These are phyloP conservation scores for Zygotorulaspora sp. DNA, from an alignment of 805 yeast species.

Conservation along the genomic window DNA sequence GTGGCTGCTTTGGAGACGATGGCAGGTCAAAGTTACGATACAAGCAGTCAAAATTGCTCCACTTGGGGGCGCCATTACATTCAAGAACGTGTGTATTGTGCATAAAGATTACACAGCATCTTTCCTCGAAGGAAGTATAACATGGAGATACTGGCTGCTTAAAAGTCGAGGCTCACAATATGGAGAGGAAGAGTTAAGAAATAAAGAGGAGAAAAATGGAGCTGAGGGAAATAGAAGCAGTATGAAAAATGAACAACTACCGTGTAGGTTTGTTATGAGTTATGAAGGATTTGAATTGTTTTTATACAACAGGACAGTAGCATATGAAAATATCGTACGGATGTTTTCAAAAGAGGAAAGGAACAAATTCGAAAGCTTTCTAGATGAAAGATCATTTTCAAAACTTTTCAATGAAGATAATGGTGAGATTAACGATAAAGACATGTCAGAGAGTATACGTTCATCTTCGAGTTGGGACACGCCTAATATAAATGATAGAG, in stretches of 20 bases:
- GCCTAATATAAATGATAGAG: slow-evolving; percentile 20
- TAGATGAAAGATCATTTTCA: slow-evolving; percentile 20
- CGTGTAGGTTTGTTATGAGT: slow-evolving; percentile 52
- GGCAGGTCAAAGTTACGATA: slow-evolving; percentile 54
- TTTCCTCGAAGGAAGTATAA: slow-evolving; percentile 64
- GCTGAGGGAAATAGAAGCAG: slow-evolving; percentile 13
- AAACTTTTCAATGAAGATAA: slow-evolving; percentile 17
- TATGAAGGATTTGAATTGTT: slow-evolving; percentile 80
- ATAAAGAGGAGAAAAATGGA: slow-evolving; percentile 11
- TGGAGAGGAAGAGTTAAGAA: slow-evolving; percentile 9
- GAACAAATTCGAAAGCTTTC: slow-evolving; percentile 18
- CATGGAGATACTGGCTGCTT: slow-evolving; percentile 89
- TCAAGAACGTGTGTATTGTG: slow-evolving; percentile 68
- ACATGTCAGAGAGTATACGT: slow-evolving; percentile 10
- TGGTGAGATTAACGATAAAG: slow-evolving; percentile 9
- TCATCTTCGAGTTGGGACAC: slow-evolving; percentile 9
- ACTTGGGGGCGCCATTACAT: slow-evolving; percentile 76
- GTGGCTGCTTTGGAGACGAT: slow-evolving; percentile 59
- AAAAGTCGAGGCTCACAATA: slow-evolving; percentile 34
- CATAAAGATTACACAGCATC: slow-evolving; percentile 72
- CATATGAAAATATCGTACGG: slow-evolving; percentile 63
- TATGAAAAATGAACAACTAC: slow-evolving; percentile 44
- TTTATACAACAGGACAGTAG: slow-evolving; percentile 70
- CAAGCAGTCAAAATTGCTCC: slow-evolving; percentile 74
- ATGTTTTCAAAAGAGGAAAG: slow-evolving; percentile 24